A percentile compares a stretch with the other conserved stretches of the same genome.
Evolutionary conservation across 345 rosid genomes (phyloP).

Genomic region (Bruguiera parviflora): DNA sequence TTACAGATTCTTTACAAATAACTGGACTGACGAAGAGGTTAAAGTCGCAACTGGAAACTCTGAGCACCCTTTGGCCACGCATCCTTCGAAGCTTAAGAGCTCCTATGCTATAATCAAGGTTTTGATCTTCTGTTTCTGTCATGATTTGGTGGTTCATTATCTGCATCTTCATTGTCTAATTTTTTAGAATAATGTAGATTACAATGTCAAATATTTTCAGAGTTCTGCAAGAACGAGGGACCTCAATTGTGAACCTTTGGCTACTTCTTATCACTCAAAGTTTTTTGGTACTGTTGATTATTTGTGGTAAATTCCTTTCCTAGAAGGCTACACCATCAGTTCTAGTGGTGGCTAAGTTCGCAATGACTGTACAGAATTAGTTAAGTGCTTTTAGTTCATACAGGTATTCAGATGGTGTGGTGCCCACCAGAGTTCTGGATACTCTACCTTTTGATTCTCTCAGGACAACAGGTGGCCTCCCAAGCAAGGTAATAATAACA

Average conservation of each 20-base stretch:
- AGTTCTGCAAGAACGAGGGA: conserved; percentile 54
- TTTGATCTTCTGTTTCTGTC: background rate
- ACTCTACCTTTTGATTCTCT: conserved; percentile 61
- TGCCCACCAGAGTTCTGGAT: conserved; percentile 64
- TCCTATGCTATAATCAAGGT: conserved; percentile 66
- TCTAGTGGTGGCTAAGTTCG: background rate
- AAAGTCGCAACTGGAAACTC: conserved; percentile 51
- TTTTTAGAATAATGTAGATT: background rate
- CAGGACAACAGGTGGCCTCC: conserved; percentile 62
- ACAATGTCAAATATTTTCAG: conserved; percentile 28
- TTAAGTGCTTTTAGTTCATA: conserved; percentile 10
- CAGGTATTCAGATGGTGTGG: conserved; percentile 67
- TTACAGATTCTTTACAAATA: conserved; percentile 39
- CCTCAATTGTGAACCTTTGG: conserved; percentile 63
- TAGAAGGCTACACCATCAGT: background rate
- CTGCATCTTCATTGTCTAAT: conserved; percentile 2
- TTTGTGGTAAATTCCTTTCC: conserved; percentile 52
- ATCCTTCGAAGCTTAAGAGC: conserved; percentile 64
- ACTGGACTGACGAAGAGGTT: conserved; percentile 62
- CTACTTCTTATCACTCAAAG: conserved; percentile 77
- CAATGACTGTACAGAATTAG: background rate
- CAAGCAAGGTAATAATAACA: conserved; percentile 50
- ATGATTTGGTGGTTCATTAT: background rate
- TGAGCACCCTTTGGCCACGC: conserved; percentile 40
- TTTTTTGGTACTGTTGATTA: conserved; percentile 90